Evolutionary conservation across 345 rosid genomes (phyloP), one percentile per base, ranked within the genome.

Genomic region (Alliaria petiolata): DNA sequence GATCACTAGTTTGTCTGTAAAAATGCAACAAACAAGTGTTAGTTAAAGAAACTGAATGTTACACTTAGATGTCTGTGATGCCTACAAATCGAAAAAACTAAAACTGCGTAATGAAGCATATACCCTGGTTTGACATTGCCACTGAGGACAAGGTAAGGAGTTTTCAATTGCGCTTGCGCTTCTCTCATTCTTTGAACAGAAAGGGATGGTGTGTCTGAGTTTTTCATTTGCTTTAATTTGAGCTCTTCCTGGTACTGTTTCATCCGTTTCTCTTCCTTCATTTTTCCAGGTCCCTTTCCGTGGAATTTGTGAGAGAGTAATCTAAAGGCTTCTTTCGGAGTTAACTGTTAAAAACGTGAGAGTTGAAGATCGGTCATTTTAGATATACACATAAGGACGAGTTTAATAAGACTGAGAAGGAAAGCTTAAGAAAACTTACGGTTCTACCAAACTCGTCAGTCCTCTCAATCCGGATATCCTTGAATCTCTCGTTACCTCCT

Each of bases 101-200:
- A 68, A 71, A 75, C 15, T 2, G 52, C 71, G 34, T 51, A 11
- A 47, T 46, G 66, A 58, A 51, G 39, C n/a, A 8, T 25, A 60
- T 89, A 93, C 98, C 98, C 98, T 17, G 96, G 85, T 82, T 84
- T 95, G 67, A 91, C 98, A 74, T 95, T 91, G 75, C 98, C 97
- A 61, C 97, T 95, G 62, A 95, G 89, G 76, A 95, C 98, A 61
- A 95, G 93, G 80, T 95, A 95, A 59, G 98, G 98, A 52, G 96
- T 87, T 80, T 87, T 84, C 74, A 87, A 45, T 76, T 81, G 96
- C 25, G 90, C 89, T 76, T 95, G 97, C 70, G 98, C 87, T 81
- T 92, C 92, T 76, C 97, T 85, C 99, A 92, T 95, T 83, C 98
- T 83, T 82, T 90, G 84, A 35, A 86, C 99, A 38, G 99, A 92